Percentiles rank a stretch among this genome's conserved stretches.
Evolutionary conservation across 257 asterid genomes (phyloP).

Genomic region (Rhazya stricta): DNA sequence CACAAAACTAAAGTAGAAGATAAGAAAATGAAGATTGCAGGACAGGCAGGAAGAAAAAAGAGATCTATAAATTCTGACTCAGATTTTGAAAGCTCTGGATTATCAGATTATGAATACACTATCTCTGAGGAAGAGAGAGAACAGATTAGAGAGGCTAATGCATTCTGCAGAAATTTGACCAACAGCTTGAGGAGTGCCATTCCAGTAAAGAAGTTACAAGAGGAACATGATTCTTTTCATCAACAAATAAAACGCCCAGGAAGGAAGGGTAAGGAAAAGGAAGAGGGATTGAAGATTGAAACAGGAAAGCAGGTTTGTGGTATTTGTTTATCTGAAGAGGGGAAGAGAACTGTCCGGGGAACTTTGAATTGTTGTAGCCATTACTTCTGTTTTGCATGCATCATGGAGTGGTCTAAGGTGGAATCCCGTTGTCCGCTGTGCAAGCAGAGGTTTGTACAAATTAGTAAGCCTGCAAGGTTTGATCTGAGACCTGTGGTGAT

Average conservation of each 20-base stretch:
- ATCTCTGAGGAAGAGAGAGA: slow-evolving; percentile 94
- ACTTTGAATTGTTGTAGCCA: slow-evolving; percentile 77
- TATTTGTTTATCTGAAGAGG: slow-evolving; percentile 84
- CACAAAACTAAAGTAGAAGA: slow-evolving; percentile 19
- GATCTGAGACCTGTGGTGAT: slow-evolving; percentile 49
- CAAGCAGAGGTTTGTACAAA: slow-evolving; percentile 75
- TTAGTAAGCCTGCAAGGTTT: slow-evolving; percentile 54
- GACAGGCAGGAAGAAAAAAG: slow-evolving; percentile 43
- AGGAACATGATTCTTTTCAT: slow-evolving; percentile 30
- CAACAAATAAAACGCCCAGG: slow-evolving; percentile 34
- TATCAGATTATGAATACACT: slow-evolving; percentile 64
- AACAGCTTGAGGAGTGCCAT: slow-evolving; percentile 45
- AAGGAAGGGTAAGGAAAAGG: slow-evolving; percentile 71
- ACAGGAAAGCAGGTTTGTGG: slow-evolving; percentile 81
- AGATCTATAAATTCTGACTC: slow-evolving; percentile 51
- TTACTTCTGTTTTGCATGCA: slow-evolving; percentile 88
- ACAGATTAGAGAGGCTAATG: slow-evolving; percentile 68
- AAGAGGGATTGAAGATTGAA: slow-evolving; percentile 49
- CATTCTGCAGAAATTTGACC: slow-evolving; percentile 35
- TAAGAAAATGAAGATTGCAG: slow-evolving; percentile 33
- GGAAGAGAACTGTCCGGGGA: slow-evolving; percentile 66
- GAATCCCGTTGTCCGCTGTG: slow-evolving; percentile 95
- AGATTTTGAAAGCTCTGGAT: slow-evolving; percentile 58
- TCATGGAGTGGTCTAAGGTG: slow-evolving; percentile 94
- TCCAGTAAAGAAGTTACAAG: slow-evolving; percentile 26